Base-by-base conservation (phyloP, 2,329 filamentous ascomycete species). In the Ascochyta fabae region DNA sequence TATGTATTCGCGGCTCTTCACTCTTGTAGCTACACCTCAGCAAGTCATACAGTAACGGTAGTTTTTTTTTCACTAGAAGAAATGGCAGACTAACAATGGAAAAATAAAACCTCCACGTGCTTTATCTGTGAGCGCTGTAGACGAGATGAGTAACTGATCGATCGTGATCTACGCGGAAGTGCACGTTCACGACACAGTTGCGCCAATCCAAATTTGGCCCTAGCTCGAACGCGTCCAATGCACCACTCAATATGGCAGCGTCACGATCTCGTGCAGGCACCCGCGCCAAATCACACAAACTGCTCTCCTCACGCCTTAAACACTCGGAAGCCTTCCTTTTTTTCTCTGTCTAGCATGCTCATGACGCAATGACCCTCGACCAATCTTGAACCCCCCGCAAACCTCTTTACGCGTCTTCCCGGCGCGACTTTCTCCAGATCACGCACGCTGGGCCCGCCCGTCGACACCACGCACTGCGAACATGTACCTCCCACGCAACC, bases 401-500 rank as follows among this genome's bases (percentile, higher is more conserved):
- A 43, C 56, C 59, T 26, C 62, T 54, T 54, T 45, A 72, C 70
- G 68, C 68, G 69, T 70, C 65, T 57, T 43, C 33, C 49, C 31
- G 54, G 64, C 59, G 59, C 66, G 61, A 62, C 62, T 48, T 62
- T 44, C 48, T 53, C 51, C 40, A 48, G 45, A 47, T 56, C 45
- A 54, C 46, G 49, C 57, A 50, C 60, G 56, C 62, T 62, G 50
- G 57, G 44, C 56, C 56, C 57, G 51, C 59, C 41, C 45, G 29
- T 26, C 36, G 44, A 61, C 39, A 33, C 24, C 51, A 53, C 53
- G 47, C 48, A 53, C 51, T 51, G 48, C 54, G 46, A 59, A 48
- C 53, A 99, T 99, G 95, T 96, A 97, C 88, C 89, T 99, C 61
- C 95, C 94, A 71, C 91, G 95, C 64, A 85, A 86, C 62, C 84